phyloP scores from a whole-genome alignment of 108 stramenopile genomes.

The Pseudonitzschia multistriata region DNA sequence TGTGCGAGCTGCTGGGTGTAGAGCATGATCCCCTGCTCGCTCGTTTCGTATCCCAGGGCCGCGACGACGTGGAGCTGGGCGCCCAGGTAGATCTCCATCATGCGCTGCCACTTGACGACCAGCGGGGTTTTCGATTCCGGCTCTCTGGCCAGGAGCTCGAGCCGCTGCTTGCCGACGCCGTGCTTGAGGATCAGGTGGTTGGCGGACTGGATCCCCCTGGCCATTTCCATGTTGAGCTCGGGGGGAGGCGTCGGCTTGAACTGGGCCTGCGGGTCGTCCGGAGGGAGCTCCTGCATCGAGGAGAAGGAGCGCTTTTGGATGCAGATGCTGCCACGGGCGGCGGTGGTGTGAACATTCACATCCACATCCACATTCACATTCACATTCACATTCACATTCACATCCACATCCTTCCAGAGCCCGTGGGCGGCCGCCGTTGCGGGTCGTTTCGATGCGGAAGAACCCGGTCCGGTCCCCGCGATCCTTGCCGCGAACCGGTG shows the following conservation, averaged over 20 bases:
- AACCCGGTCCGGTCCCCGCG: too few species aligned
- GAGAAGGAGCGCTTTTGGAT: slow-evolving; percentile 26
- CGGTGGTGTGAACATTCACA: too few species aligned
- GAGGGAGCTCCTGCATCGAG: slow-evolving; percentile 11
- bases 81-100: slow-evolving; percentile 79
- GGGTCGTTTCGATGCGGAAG: too few species aligned
- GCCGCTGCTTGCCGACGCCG: slow-evolving; percentile 56
- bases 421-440: background rate
- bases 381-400: too few species aligned
- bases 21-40: slow-evolving; percentile 71
- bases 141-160: slow-evolving; percentile 45
- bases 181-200: slow-evolving; percentile 55
- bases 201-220: slow-evolving; percentile 49
- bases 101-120: slow-evolving; percentile 78
- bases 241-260: slow-evolving; percentile 37
- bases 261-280: slow-evolving; percentile 32
- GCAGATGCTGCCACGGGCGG: too few species aligned
- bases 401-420: too few species aligned
- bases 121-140: slow-evolving; percentile 38
- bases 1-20: slow-evolving; percentile 69
- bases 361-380: too few species aligned
- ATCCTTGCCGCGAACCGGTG: background rate
- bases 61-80: slow-evolving; percentile 75
- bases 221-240: slow-evolving; percentile 55
- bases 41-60: slow-evolving; percentile 64